Base-by-base conservation (phyloP, 495 filamentous ascomycete species). In the Penicillium verhagenii region DNA sequence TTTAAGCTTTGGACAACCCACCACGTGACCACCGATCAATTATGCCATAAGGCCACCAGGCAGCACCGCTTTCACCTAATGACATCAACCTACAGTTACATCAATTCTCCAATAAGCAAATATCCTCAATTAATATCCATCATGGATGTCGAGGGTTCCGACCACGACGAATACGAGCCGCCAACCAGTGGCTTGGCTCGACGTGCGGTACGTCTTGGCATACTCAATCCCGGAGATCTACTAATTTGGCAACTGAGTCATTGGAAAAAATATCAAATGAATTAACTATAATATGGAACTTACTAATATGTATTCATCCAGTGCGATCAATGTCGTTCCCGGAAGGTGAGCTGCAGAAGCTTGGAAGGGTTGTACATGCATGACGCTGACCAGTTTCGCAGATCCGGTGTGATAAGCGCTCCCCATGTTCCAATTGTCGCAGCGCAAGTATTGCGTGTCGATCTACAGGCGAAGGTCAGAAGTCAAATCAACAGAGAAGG, bases 391-490 rank as follows among this genome's bases (percentile, higher is more conserved):
- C 14, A 25, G 13, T 43, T 28, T 14, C n/a, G 24, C 67, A 79
- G 67, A 73, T 72, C 39, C 68, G 72, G 56, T 77, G 77, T 47
- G 76, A 78, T 58, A 75, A 74, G 58, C 68, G 67, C 26, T 63
- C 61, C 0, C 77, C 72, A 50, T 79, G 77, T 69, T 72, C 69
- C n/a, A 78, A 75, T 50, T 78, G 79, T 51, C 71, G 72, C 26
- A 74, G 68, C 19, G 71, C 74, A 8, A 66, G 70, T 49, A 64
- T 72, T 60, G 61, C 64, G 47, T 77, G 78, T 57, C 82, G 83
- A 52, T 86, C 83, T 1, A 86, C 82, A 9, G 83, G 82, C 0
- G 74, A 77, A 16, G 81, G 81, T 19, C 83, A 82, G 59, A 81
- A 80, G 53, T 77, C 80, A 20, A 74, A 74, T 52, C 83, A 86